A percentile compares a stretch with the other conserved stretches of the same genome.
Conservation (phyloP, 2,329 filamentous ascomycete species). For the Calonectria multiphialidica region DNA sequence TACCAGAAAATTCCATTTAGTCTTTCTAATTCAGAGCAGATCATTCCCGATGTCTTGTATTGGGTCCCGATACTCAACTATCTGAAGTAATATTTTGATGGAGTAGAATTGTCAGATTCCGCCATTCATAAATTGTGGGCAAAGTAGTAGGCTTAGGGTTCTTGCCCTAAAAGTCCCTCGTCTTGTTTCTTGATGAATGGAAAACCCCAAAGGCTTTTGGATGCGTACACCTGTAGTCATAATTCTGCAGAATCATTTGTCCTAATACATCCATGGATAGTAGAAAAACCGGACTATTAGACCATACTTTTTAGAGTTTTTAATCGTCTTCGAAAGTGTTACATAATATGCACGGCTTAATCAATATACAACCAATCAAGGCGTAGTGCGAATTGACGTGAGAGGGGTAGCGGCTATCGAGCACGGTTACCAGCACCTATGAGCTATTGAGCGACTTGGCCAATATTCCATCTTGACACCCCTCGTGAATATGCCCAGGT, state of each 20-base stretch:
- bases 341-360: not conserved
- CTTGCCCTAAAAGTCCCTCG: not conserved
- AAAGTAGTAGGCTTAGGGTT: not conserved
- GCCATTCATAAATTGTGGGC: no score
- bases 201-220: not conserved
- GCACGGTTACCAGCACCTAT: not conserved
- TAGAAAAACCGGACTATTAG: not conserved
- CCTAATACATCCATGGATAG: not conserved
- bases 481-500: constrained; percentile 29
- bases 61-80: no score
- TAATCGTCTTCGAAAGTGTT: not conserved
- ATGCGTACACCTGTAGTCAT: not conserved
- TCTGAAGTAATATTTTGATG: no score
- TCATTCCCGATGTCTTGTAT: no score
- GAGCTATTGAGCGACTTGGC: not conserved
- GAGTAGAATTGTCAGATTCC: no score
- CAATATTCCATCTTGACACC: not conserved
- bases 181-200: not conserved
- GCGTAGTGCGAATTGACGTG: not conserved
- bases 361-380: not conserved
- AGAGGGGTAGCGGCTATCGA: not conserved
- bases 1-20: no score
- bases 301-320: not conserved
- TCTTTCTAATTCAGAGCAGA: no score
- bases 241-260: not conserved